Percentiles rank a stretch among this genome's conserved stretches.
Evolutionary conservation across 129 eudicot species (phyloP).

Genomic region (Kitagawia praeruptora): DNA sequence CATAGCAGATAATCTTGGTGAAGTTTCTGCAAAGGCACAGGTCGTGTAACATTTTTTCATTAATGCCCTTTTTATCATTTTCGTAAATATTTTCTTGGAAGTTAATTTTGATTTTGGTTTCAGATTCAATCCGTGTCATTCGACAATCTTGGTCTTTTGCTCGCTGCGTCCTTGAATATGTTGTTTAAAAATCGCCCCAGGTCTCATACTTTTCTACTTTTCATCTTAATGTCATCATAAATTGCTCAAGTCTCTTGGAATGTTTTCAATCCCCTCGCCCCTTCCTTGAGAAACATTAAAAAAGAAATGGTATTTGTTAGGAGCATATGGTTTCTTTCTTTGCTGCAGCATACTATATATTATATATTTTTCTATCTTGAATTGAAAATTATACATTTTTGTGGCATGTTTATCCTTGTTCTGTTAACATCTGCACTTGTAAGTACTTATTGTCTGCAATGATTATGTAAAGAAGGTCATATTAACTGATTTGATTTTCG

Average conservation of each 20-base stretch:
- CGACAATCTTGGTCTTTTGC: constrained; percentile 87
- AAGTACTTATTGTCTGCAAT: not conserved
- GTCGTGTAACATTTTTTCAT: constrained; percentile 15
- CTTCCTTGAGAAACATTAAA: not conserved
- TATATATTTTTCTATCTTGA: not conserved
- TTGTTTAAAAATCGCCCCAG: constrained; percentile 57
- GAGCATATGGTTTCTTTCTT: not conserved
- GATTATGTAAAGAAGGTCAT: not conserved
- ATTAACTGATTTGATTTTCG: not conserved
- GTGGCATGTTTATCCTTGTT: not conserved
- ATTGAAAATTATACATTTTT: not conserved
- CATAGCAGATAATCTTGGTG: constrained; percentile 86
- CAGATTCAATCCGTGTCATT: constrained; percentile 96
- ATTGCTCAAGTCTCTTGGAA: not conserved
- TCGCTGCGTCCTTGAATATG: constrained; percentile 72
- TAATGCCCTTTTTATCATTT: not conserved
- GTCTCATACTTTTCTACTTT: constrained; percentile 28
- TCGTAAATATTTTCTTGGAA: not conserved
- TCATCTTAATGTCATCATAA: not conserved
- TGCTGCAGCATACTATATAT: not conserved
- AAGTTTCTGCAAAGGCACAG: constrained; percentile 97
- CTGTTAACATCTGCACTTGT: not conserved
- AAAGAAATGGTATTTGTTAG: not conserved
- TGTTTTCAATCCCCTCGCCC: not conserved
- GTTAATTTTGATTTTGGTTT: constrained; percentile 13